These are phyloP conservation scores for Phylloporus scabripes DNA, from an alignment of 768 basidiomycete species.

Conservation along the genomic window DNA sequence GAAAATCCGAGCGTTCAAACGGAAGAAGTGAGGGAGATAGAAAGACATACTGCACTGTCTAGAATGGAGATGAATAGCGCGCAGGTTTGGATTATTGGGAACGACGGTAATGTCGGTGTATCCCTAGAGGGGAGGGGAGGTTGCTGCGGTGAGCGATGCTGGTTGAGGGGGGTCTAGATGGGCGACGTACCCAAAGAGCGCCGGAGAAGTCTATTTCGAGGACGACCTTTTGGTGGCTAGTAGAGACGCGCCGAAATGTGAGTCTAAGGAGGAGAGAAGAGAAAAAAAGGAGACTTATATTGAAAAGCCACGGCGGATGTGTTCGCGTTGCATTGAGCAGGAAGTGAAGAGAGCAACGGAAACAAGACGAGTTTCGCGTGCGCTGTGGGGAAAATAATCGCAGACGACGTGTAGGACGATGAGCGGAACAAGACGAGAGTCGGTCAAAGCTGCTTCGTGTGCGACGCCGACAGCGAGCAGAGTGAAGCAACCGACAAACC, in stretches of 20 bases:
- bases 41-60: conserved; percentile 73
- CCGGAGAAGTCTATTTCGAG: conserved; percentile 92
- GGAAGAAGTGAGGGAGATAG: conserved; percentile 11
- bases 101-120: conserved; percentile 90
- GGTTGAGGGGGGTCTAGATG: conserved; percentile 15
- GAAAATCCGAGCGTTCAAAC: conserved; percentile 20
- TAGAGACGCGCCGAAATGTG: conserved; percentile 55
- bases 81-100: conserved; percentile 74
- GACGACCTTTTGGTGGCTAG: conserved; percentile 94
- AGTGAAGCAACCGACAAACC: conserved; percentile 23
- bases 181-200: conserved; percentile 63
- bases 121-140: conserved; percentile 46
- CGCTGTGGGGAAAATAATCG: background rate
- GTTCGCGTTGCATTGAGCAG: conserved; percentile 62
- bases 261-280: conserved; percentile 26
- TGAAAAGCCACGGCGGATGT: conserved; percentile 74
- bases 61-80: conserved; percentile 82
- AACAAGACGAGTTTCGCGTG: background rate
- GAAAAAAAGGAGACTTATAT: conserved; percentile 64
- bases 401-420: background rate
- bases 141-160: conserved; percentile 19
- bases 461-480: conserved; percentile 18
- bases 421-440: background rate
- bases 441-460: conserved; percentile 15
- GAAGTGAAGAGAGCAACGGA: background rate